Evolutionary conservation across 768 basidiomycete genomes (phyloP).

Genomic region (Boletus tomentosulus): DNA sequence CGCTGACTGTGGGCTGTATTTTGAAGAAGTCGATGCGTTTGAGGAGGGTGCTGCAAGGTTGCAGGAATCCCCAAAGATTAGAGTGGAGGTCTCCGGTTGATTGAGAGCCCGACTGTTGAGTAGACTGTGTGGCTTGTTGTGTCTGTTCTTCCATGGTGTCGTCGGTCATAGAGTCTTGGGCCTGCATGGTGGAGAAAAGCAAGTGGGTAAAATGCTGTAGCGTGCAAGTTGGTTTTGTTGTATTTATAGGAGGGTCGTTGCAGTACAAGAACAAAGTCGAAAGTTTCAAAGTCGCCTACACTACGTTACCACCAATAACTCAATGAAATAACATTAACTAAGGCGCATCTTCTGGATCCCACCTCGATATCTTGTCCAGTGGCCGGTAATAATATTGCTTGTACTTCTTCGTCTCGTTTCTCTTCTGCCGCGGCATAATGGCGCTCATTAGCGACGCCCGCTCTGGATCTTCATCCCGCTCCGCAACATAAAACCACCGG

Average conservation of each 20-base stretch:
- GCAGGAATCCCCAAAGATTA: constrained; percentile 68
- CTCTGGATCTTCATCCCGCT: constrained; percentile 65
- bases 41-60: constrained; percentile 53
- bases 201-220: constrained; percentile 2
- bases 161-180: constrained; percentile 25
- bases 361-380: constrained; percentile 64
- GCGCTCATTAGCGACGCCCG: constrained; percentile 62
- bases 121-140: constrained; percentile 39
- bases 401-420: constrained; percentile 76
- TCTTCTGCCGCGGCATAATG: constrained; percentile 75
- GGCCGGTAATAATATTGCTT: constrained; percentile 84
- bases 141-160: constrained; percentile 31
- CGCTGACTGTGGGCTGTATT: constrained; percentile 40
- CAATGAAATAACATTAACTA: constrained; percentile 11
- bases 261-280: constrained; percentile 16
- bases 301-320: not conserved
- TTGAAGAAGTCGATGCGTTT: constrained; percentile 62
- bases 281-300: constrained; percentile 14
- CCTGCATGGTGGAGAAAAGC: constrained; percentile 12
- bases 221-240: not conserved
- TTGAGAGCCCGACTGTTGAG: constrained; percentile 34
- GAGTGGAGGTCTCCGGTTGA: constrained; percentile 13
- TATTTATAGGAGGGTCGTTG: constrained; percentile 17
- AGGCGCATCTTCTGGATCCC: constrained; percentile 66
- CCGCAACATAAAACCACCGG: constrained; percentile 75